Percentiles rank a stretch among this genome's conserved stretches.
Conservation (phyloP, 306 rosid species). For the Hippophae tibetana region DNA sequence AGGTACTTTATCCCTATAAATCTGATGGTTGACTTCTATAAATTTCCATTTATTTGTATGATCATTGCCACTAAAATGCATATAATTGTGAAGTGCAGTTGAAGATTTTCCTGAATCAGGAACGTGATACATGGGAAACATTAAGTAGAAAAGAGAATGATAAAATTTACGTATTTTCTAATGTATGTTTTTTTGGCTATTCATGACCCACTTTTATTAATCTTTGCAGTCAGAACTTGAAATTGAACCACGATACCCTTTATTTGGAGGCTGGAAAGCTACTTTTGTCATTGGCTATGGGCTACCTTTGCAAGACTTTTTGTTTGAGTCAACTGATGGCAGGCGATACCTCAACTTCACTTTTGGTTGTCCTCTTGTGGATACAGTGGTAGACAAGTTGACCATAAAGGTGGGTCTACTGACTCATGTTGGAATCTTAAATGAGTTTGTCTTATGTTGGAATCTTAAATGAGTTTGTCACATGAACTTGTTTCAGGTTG, state of each 20-base stretch:
- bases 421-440: constrained; percentile 7
- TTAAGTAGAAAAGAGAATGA: no score
- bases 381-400: constrained; percentile 77
- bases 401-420: constrained; percentile 55
- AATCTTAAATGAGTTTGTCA: constrained; percentile 11
- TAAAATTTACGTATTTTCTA: not conserved
- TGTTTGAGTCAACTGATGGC: constrained; percentile 85
- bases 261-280: constrained; percentile 98
- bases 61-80: not conserved
- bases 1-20: not conserved
- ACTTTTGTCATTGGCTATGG: constrained; percentile 86
- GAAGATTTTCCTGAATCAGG: not conserved
- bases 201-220: constrained; percentile 13
- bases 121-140: not conserved
- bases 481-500: constrained; percentile 46
- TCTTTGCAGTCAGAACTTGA: constrained; percentile 85
- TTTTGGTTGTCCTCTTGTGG: constrained; percentile 82
- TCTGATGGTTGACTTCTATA: not conserved
- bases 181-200: not conserved
- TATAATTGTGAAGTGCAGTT: not conserved
- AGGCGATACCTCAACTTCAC: constrained; percentile 86
- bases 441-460: constrained; percentile 10
- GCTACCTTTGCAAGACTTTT: constrained; percentile 87
- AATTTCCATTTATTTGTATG: not conserved
- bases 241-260: constrained; percentile 91